Conservation (phyloP, 441 rosid species). For the Pelargonium fulgidum region DNA sequence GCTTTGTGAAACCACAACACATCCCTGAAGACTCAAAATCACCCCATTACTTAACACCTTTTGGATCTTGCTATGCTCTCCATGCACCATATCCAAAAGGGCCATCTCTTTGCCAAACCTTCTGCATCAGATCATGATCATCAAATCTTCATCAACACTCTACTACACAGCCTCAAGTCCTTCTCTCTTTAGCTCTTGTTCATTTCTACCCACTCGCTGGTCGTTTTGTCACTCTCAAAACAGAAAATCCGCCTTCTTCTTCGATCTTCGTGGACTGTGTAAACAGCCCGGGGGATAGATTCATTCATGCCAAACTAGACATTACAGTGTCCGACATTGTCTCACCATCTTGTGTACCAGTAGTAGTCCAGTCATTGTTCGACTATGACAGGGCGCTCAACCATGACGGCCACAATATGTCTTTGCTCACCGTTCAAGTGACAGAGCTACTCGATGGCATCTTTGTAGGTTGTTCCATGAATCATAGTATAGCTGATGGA, state of each 20-base stretch:
- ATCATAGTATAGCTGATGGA: conserved; percentile 56
- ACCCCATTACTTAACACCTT: conserved; percentile 44
- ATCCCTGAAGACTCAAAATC: conserved; percentile 29
- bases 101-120: conserved; percentile 52
- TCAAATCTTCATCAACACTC: conserved; percentile 25
- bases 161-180: conserved; percentile 34
- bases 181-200: conserved; percentile 46
- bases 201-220: conserved; percentile 76
- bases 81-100: conserved; percentile 58
- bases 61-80: conserved; percentile 64
- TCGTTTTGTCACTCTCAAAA: conserved; percentile 32
- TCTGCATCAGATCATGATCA: conserved; percentile 15
- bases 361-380: conserved; percentile 51
- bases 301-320: conserved; percentile 46
- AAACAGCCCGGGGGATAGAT: conserved; percentile 55
- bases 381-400: conserved; percentile 51
- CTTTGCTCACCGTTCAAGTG: conserved; percentile 48
- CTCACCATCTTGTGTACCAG: conserved; percentile 44
- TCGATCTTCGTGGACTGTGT: conserved; percentile 43
- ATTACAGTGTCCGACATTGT: conserved; percentile 37
- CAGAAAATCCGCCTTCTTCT: conserved; percentile 29
- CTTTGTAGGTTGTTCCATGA: conserved; percentile 65
- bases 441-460: conserved; percentile 62
- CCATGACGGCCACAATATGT: conserved; percentile 47
- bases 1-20: conserved; percentile 38